phyloP scores from a whole-genome alignment of 208 protist species.

The Naegleria fowleri region DNA sequence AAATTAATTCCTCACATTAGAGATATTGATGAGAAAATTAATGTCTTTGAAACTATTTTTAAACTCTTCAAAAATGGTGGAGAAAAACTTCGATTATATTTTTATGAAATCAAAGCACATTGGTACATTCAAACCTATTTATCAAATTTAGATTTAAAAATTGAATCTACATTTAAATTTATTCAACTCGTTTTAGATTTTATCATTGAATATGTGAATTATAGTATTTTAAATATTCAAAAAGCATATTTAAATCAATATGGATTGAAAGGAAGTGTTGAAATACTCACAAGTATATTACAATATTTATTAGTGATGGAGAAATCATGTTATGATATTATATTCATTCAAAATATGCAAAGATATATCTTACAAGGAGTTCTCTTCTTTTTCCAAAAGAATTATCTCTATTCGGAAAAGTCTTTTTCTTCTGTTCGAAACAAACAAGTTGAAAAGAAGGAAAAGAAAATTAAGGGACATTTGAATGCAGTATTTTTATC shows the following conservation, averaged over 20 bases:
- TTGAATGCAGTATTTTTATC: background rate
- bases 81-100: background rate
- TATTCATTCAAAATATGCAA: conserved; percentile 12
- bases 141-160: background rate
- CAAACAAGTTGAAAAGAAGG: background rate
- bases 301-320: background rate
- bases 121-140: background rate
- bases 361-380: conserved; percentile 18
- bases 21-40: background rate
- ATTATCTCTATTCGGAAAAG: background rate
- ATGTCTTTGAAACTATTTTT: background rate
- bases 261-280: background rate
- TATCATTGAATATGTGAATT: conserved; percentile 2
- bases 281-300: background rate
- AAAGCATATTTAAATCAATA: background rate
- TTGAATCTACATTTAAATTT: background rate
- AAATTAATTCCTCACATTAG: background rate
- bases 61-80: conserved; percentile 11
- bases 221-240: background rate
- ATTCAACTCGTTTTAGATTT: background rate
- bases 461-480: background rate
- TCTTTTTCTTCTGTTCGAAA: too few relatives aligned
- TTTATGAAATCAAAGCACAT: background rate
- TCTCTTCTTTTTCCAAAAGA: background rate
- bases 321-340: background rate